Evolutionary conservation across 1,139 yeast genomes (phyloP), one percentile per base, ranked within the genome.

Genomic region (Komagataea norvegica): DNA sequence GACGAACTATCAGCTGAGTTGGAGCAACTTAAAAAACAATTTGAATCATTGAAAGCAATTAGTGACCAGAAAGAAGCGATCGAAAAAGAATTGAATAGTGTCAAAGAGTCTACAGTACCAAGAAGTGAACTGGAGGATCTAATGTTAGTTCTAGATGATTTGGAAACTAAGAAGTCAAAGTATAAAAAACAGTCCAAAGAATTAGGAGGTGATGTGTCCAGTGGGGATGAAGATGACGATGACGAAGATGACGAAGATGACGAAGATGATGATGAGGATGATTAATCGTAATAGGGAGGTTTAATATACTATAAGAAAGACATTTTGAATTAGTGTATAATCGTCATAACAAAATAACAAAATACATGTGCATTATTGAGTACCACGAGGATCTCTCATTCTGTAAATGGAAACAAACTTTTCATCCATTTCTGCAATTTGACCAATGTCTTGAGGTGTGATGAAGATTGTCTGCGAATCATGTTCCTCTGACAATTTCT

Each of bases 381-480:
- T 19, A 21, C 48, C 46, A 36, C 56, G 50, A 10, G 68, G 68
- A 41, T 65, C 68, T 39, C 52, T 38, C 70, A 88, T 80, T 51
- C 76, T 76, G 49, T 83, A 91, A 27, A 89, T 84, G 46, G 66
- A 71, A 8, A 88, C 87, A 46, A 79, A 78, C 6, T 60, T 64
- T 22, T 71, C 69, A 34, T 77, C 78, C 41, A 84, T 62, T 38
- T 81, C 84, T 3, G 83, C 81, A 34, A 87, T 75, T 30, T 76
- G 78, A 0, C 89, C 86, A 49, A 91, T 84, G 59, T 87, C 95
- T 53, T 88, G 95, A 0, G 98, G 99, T 0, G 98, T 91, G 32
- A 91, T 89, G 50, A 93, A 86, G 13, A 91, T 83, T 5, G 95
- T 83, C 60, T 91, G 98, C 1, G 89, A 77, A 45, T 79, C 72